Evolutionary conservation across 2,329 filamentous ascomycete genomes (phyloP), one percentile per base, ranked within the genome.

Genomic region (Cryphonectria radicalis): DNA sequence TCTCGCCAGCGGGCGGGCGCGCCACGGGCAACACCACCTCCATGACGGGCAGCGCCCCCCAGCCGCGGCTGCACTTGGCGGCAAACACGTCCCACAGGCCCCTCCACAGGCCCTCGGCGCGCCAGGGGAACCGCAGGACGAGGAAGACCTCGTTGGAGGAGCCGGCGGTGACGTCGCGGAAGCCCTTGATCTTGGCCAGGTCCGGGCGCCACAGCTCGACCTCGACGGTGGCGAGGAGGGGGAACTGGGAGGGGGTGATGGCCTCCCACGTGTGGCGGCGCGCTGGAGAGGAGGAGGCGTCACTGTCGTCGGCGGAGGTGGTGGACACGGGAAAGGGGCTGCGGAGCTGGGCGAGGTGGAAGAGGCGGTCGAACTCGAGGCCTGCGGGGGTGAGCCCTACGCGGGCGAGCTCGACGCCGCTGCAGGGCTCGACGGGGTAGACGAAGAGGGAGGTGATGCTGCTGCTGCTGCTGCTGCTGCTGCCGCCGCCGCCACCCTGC

Each of bases 341-440:
- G 78, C 83, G 83, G 73, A 87, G 83, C 79, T 95, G 91, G 1
- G 92, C 94, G 78, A 98, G 93, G 64, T 90, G 91, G 83, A 94
- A 97, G 75, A 95, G 88, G 7, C 94, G 89, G 81, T 98, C 94
- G 80, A 92, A 92, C 78, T 91, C 88, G 70, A 97, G 85, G 2
- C 94, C 94, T 2, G 88, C 89, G 7, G 88, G 83, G 63, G 93
- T 81, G 22, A 96, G 86, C 68, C 88, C 87, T 72, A 88, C 88
- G 73, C 86, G 82, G 67, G 87, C 82, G 63, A 97, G 81, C 81
- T 96, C 93, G 69, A 97, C 89, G 40, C 92, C 92, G 70, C 84
- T 85, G 79, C 94, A 97, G 70, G 92, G 93, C 82, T 97, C 95
- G 79, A 97, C 82, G 0, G 95, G 94, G 79, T 96, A 95, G 72